A percentile compares a stretch with the other conserved stretches of the same genome.
phyloP scores from a whole-genome alignment of 192 early-diverging fungal genomes.

The Chytriomyces confervae region DNA sequence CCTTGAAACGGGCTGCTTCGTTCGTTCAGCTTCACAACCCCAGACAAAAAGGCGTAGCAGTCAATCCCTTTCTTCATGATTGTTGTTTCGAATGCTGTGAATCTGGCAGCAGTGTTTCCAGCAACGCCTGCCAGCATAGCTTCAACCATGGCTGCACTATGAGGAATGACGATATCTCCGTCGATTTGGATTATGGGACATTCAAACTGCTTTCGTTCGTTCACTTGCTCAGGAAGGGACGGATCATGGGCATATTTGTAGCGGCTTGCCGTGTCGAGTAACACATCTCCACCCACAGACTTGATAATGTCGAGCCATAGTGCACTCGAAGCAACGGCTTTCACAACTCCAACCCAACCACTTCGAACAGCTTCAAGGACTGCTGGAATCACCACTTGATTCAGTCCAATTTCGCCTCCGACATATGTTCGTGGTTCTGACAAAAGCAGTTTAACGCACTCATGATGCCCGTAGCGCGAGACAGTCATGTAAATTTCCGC shows the following conservation, averaged over 20 bases:
- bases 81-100: conserved; percentile 34
- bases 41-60: conserved; percentile 17
- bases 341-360: conserved; percentile 14
- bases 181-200: conserved; percentile 13
- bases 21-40: conserved; percentile 12
- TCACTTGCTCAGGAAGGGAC: neutral
- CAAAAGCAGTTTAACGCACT: conserved; percentile 3
- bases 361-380: conserved; percentile 6
- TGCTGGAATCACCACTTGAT: conserved; percentile 2
- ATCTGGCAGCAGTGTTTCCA: conserved; percentile 15
- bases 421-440: neutral
- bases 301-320: conserved; percentile 21
- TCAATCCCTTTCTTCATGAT: conserved; percentile 25
- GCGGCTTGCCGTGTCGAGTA: conserved; percentile 12
- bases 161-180: conserved; percentile 9
- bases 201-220: neutral
- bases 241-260: neutral
- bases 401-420: neutral
- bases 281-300: conserved; percentile 23
- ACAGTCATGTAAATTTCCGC: conserved; percentile 16
- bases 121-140: conserved; percentile 33
- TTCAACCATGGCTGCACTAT: conserved; percentile 30
- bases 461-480: neutral
- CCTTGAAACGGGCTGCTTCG: conserved; percentile 12
- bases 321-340: neutral